These are phyloP conservation scores for Ophiostoma himal-ulmi DNA, from an alignment of 2,329 filamentous ascomycete species.

Conservation along the genomic window DNA sequence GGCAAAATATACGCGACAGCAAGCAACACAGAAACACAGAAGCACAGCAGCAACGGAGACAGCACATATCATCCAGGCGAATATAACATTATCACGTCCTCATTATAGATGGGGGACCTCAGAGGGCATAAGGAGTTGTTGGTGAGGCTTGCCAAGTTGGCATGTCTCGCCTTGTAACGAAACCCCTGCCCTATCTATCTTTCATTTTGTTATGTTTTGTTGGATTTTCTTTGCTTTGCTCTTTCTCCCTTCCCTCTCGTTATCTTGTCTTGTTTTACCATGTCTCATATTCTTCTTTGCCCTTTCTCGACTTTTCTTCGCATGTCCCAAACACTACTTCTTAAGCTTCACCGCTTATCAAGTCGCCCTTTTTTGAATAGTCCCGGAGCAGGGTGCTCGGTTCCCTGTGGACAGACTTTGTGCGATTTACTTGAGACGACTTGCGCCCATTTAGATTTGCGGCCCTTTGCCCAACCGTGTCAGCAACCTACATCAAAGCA, in stretches of 20 bases:
- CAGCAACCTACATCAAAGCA: neutral
- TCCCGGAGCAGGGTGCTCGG: neutral
- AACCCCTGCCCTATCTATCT: neutral
- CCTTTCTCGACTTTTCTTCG: neutral
- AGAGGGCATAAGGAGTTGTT: neutral
- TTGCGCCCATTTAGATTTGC: neutral
- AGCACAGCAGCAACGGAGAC: neutral
- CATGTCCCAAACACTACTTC: neutral
- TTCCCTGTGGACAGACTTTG: neutral
- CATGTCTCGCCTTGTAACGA: neutral
- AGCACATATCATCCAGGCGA: neutral
- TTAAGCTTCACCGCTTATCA: neutral
- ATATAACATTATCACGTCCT: neutral
- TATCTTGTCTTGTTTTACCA: neutral
- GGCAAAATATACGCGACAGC: neutral
- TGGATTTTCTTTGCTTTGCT: neutral
- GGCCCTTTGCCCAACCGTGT: slow-evolving; percentile 3
- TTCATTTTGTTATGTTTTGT: neutral
- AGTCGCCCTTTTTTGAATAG: neutral
- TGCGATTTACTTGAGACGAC: neutral
- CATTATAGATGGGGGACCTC: neutral
- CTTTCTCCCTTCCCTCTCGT: neutral
- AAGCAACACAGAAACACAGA: neutral
- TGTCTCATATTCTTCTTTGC: neutral
- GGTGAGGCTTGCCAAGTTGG: slow-evolving; percentile 10